Evolutionary conservation across 78 protist species (phyloP), one percentile per base, ranked within the genome.

Genomic region (Dictyostelium discoideum): DNA sequence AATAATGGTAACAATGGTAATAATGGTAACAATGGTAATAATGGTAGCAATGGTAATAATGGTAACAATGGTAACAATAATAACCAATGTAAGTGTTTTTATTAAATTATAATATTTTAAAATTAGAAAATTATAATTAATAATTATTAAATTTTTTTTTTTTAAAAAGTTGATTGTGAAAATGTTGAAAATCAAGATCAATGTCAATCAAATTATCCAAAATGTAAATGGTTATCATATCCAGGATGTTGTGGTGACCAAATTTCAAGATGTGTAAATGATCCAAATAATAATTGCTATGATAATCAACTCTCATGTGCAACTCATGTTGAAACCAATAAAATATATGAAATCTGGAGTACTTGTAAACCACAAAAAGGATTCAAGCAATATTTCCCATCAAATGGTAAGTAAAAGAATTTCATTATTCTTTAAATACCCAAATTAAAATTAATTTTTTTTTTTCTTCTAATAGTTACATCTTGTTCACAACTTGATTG

Each of bases 151-250:
- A 39, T 54, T 0, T 54, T 16, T 16, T 16, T 16, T 54, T 54
- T 16, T 54, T 13, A 10, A n/a, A 22, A 22, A 80, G 85, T 80
- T 83, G 76, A 83, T 22, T 83, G 87, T 83, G 87, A 83, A 57
- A 44, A 16, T 40, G 13, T 57, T 5, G 29, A 1, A 14, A 40
- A 40, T 3, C 87, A 85, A 54, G 80, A 69, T 67, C 37, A 39
- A 67, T 85, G 89, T 24, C 39, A 63, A 24, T 24, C 16, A 2
- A 16, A 67, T 40, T 85, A 42, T 29, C 89, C 89, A 42, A 39
- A 40, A 40, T 85, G 89, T 85, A 85, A 85, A 67, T 85, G 89
- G 89, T 13, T 85, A 42, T 42, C 89, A 44, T 85, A n/a, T 24
- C 29, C 26, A n/a, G 78, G 82, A 10, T 85, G 89, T 69, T 85